Evolutionary conservation across 2,329 filamentous ascomycete species (phyloP), one percentile per base, ranked within the genome.

Genomic region (Nigrograna mackinnonii): DNA sequence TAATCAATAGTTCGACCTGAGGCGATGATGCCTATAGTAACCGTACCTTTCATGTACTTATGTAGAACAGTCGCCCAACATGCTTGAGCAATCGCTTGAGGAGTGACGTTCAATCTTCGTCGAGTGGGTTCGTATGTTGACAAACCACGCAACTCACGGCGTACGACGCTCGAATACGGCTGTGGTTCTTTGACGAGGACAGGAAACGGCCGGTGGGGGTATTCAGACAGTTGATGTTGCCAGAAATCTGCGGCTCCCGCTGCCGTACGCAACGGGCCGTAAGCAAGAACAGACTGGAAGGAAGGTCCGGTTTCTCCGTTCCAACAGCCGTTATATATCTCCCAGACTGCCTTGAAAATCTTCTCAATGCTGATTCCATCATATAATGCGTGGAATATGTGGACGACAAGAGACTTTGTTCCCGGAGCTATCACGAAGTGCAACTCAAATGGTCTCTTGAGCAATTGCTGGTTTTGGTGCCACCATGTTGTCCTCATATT

Each of bases 361-460:
- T 89, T 64, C 2, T 79, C 76, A 28, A 95, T 78, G 47, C 90
- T 92, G 50, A 80, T 86, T 2, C 90, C 91, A 66, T 96, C 91
- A 55, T 96, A 96, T 0, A 96, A 66, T 0, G 81, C 90, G 62
- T 96, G 91, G 67, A 96, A 95, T 1, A 95, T 84, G 34, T 86
- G 79, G 2, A 95, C 57, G 2, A 76, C 68, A 22, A 95, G 67
- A 0, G 75, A 49, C 5, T 56, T 58, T 12, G 49, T 50, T 2
- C 48, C 41, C 4, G 61, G 48, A 7, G 60, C 58, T 19, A 51
- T 55, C 5, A 81, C 46, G 0, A 78, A 41, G 1, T 78, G 58
- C 2, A 83, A 48, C 39, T 83, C 73, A 4, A 86, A 61, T 0
- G 85, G 85, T 5, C 64, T 67, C 2, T 57, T 53, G 1, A 86